These are phyloP conservation scores for Davidsoniella australis DNA, from an alignment of 2,329 filamentous ascomycete species.

Conservation along the genomic window DNA sequence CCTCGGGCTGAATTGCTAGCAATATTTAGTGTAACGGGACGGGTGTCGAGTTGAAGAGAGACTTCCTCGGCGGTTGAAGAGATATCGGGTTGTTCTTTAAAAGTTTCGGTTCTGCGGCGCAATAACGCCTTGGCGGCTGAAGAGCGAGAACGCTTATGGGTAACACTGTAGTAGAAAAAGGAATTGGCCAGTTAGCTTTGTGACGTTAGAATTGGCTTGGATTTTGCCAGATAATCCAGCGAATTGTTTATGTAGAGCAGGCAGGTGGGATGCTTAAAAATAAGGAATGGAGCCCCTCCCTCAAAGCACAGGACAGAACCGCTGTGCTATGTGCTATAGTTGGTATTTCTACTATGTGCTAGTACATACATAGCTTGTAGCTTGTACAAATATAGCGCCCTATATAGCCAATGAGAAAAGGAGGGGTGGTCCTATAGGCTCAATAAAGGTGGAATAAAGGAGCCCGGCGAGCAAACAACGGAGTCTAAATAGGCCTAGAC, in stretches of 20 bases:
- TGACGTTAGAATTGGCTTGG: not conserved
- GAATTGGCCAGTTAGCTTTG: not conserved
- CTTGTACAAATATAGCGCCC: no score
- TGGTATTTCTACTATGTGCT: no score
- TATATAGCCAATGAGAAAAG: no score
- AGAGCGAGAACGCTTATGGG: conserved; percentile 11
- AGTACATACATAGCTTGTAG: no score
- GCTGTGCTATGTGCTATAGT: no score
- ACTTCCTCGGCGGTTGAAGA: conserved; percentile 5
- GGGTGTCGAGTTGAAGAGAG: conserved; percentile 4
- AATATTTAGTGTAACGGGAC: conserved; percentile 6
- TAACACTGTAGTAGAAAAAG: not conserved
- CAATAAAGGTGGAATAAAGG: not conserved
- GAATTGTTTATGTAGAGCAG: not conserved
- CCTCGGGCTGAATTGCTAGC: conserved; percentile 1
- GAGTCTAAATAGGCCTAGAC: not conserved
- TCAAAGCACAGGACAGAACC: no score
- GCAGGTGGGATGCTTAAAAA: not conserved
- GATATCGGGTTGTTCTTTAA: conserved; percentile 6
- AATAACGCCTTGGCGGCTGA: conserved; percentile 10
- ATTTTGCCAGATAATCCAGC: not conserved
- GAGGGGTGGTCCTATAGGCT: no score
- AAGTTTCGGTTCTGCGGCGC: conserved; percentile 6
- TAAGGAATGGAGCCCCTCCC: not conserved
- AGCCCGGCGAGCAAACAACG: not conserved